Conservation (phyloP, 148 eudicot genomes). For the Silene conica region DNA sequence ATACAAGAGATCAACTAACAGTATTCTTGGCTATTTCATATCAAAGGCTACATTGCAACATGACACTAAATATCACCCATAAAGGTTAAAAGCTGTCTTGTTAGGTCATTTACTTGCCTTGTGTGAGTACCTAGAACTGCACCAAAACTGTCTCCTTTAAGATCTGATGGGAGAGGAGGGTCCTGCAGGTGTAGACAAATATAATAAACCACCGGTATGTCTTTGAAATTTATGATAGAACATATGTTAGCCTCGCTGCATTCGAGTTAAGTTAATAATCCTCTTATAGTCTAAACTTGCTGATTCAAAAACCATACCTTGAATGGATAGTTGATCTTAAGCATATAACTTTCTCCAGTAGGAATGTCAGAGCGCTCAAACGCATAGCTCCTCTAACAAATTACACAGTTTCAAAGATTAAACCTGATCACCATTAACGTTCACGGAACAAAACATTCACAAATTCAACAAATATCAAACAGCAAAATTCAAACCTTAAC, state of each 20-base stretch:
- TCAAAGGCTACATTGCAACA: not conserved
- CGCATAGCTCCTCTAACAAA: constrained; percentile 76
- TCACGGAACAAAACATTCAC: not conserved
- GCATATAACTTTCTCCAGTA: constrained; percentile 64
- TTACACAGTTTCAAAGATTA: constrained; percentile 4
- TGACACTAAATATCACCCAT: not conserved
- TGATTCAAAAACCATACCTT: constrained; percentile 42
- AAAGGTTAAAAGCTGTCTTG: not conserved
- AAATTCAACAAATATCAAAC: not conserved
- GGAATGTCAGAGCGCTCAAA: constrained; percentile 89
- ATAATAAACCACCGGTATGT: not conserved
- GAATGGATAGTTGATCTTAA: constrained; percentile 84
- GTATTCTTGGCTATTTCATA: not conserved
- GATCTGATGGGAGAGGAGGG: constrained; percentile 78
- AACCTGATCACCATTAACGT: not conserved
- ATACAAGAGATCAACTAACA: not conserved
- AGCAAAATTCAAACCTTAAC: constrained; percentile 65
- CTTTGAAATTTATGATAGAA: not conserved
- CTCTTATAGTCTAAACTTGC: not conserved
- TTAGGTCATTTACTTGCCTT: constrained; percentile 41
- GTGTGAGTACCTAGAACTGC: constrained; percentile 85
- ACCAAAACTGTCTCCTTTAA: constrained; percentile 64
- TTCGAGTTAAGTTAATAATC: not conserved
- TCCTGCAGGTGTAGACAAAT: constrained; percentile 41
- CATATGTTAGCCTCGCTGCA: not conserved